Evolutionary conservation across 345 rosid species (phyloP).

Genomic region (Ailanthus altissimus): DNA sequence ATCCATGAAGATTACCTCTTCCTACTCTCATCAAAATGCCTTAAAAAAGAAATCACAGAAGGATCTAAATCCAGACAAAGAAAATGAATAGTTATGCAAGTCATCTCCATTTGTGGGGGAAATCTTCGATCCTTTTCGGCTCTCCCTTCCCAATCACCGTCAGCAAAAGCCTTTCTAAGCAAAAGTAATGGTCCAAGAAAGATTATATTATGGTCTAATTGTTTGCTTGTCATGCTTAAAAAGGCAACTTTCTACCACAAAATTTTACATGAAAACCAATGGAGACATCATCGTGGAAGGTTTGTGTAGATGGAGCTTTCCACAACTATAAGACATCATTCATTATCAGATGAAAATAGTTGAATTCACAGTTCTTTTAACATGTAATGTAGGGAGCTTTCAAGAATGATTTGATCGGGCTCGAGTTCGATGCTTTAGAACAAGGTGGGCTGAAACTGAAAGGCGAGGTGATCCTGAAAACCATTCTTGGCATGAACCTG

Average conservation of each 20-base stretch:
- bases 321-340: not conserved
- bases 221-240: not conserved
- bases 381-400: conserved; percentile 55
- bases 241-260: not conserved
- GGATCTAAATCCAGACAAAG: not conserved
- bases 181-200: no score
- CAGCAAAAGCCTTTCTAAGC: no score
- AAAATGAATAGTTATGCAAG: not conserved
- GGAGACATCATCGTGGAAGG: not conserved
- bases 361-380: not conserved
- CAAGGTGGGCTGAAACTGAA: conserved; percentile 46
- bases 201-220: not conserved
- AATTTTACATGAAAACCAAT: not conserved
- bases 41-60: not conserved
- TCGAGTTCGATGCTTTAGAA: conserved; percentile 54
- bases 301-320: not conserved
- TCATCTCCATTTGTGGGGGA: not conserved
- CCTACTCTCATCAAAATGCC: not conserved
- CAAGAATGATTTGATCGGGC: conserved; percentile 68
- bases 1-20: conserved; percentile 6
- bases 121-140: no score
- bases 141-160: no score
- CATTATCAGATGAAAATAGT: not conserved
- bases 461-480: conserved; percentile 53
- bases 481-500: conserved; percentile 46